Evolutionary conservation across 2,329 filamentous ascomycete species (phyloP), one percentile per base, ranked within the genome.

Genomic region (Simplicillium aogashimaense): DNA sequence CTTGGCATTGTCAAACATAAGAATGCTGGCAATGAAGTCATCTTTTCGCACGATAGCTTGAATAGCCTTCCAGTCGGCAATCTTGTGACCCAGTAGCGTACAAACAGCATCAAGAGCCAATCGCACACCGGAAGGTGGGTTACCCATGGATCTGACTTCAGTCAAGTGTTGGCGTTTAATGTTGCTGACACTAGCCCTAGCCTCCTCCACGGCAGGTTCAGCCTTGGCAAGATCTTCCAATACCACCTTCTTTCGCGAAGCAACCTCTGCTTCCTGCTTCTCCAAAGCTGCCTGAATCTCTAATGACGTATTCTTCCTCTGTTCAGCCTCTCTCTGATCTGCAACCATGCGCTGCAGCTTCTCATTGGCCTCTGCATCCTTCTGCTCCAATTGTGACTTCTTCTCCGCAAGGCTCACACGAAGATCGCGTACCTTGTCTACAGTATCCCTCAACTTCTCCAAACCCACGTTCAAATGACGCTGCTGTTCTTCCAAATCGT

Each of bases 151-250:
- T 57, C 92, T 81, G 38, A 98, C 90, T 78, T 98, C 92, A 11
- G 89, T 95, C 48, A 98, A 73, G 61, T 98, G 92, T 59, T 95
- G 88, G 57, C 85, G 81, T 70, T 97, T 98, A 69, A 98, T 98
- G 69, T 94, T 95, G 68, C 86, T 92, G 61, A 98, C 94, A 64
- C 89, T 95, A 59, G 88, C 86, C 67, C 92, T 86, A 37, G 92
- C 92, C 61, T 94, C 88, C 46, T 85, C 67, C 40, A 98, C 92
- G 37, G 92, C 92, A 8, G 92, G 92, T 58, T 97, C 90, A 12
- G 92, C 92, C 56, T 79, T 83, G 25, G 87, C 90, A 43, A 98
- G 70, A 66, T 98, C 92, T 50, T 79, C 74, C 51, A 94, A 65
- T 29, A 97, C 94, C 42, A 94, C 80, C 60, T 90, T 81, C 59